Base-by-base conservation (phyloP, 345 rosid species). In the Salix koriyanagi region DNA sequence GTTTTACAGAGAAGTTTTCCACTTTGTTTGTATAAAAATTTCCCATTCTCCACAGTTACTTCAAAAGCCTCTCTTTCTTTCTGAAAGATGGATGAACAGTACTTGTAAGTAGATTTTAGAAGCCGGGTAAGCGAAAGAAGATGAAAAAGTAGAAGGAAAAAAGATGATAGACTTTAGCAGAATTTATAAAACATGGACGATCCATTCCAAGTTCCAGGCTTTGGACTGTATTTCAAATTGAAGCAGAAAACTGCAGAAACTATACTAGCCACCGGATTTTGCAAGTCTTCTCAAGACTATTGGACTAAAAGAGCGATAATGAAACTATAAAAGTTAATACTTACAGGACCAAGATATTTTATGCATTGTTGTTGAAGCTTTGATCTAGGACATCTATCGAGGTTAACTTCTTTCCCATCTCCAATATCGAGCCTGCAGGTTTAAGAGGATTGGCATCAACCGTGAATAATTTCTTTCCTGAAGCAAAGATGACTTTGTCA, bases 301-400 rank as follows among this genome's bases (percentile, higher is more conserved):
- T 34, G 50, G 46, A 42, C 13, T 34, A 68, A 32, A 25, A 69
- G 48, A 65, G 32, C 8, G 62, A 68, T 18, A 14, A 34, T 34
- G 37, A 34, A 34, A 34, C 37, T 41, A 46, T 28, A 42, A 50
- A 50, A 67, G 67, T 56, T 12, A 15, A 74, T 78, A 83, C 98
- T 89, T 79, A 94, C 98, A 72, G 95, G 97, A 75, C 94, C 98
- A 30, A 94, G 98, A 81, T 94, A 94, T 85, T 92, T 92, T 81
- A 94, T 92, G 87, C 97, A 90, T 77, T 94, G 98, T 34, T 90
- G 97, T 39, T 86, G 92, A 80, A 94, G 97, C 86, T 85, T 92
- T 37, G 84, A 78, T 76, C 94, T 79, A 16, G 87, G 89, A 77
- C 98, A 94, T 76, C 88, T 89, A 54, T 92, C 97, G 13, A 83